Conservation (phyloP, 768 basidiomycete species). For the Artomyces pyxidatus region DNA sequence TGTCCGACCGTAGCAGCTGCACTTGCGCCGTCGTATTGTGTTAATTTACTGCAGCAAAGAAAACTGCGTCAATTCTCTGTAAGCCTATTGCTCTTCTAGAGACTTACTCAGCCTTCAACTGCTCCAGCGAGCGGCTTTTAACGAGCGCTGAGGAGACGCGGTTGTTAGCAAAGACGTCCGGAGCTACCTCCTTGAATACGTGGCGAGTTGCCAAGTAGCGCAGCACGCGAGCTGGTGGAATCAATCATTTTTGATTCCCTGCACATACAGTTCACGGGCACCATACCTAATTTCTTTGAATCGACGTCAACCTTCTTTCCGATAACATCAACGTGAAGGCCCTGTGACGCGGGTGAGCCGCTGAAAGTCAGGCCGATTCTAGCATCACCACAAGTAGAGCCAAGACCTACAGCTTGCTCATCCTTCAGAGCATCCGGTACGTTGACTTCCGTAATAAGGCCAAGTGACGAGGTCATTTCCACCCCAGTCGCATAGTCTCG, state of each 20-base stretch:
- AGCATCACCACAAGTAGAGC: neutral
- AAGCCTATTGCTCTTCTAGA: too few species aligned
- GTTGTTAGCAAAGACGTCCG: slow-evolving; percentile 32
- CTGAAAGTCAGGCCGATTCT: neutral
- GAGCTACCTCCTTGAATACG: slow-evolving; percentile 29
- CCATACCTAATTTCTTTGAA: slow-evolving; percentile 5
- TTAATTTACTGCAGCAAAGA: neutral
- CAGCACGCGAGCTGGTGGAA: slow-evolving; percentile 26
- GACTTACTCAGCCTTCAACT: neutral
- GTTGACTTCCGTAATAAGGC: neutral
- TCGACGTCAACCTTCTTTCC: neutral
- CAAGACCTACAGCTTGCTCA: neutral
- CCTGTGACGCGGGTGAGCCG: slow-evolving; percentile 1
- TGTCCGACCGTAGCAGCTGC: slow-evolving; percentile 16
- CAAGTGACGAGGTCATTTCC: slow-evolving; percentile 1
- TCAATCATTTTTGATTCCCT: neutral
- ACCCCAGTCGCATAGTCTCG: neutral
- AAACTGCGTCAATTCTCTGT: too few species aligned
- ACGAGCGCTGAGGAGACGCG: slow-evolving; percentile 28
- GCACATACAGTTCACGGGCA: neutral
- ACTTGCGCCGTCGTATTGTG: slow-evolving; percentile 12
- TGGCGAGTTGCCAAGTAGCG: slow-evolving; percentile 32
- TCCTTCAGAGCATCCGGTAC: slow-evolving; percentile 4
- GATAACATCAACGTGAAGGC: slow-evolving; percentile 7
- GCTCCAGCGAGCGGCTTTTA: slow-evolving; percentile 22